phyloP scores from a whole-genome alignment of 129 eudicot species.

The Oenanthe sinensis region DNA sequence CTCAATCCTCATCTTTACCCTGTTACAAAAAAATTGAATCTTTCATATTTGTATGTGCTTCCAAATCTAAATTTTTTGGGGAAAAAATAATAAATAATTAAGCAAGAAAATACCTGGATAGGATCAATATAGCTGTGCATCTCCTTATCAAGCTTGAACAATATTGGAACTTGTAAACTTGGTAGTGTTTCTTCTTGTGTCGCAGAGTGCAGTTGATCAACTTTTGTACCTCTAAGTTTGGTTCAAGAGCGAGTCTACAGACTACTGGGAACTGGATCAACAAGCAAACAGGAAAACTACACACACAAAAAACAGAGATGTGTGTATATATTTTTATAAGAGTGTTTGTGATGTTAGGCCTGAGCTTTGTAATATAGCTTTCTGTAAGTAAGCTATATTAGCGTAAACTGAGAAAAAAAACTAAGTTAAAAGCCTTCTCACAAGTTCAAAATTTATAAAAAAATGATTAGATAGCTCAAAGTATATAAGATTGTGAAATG shows the following conservation, averaged over 20 bases:
- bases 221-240: not conserved
- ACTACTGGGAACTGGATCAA: not conserved
- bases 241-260: not conserved
- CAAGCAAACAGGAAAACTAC: not conserved
- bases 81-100: not conserved
- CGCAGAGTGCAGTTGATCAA: not conserved
- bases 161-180: slow-evolving; percentile 41
- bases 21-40: slow-evolving; percentile 11
- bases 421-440: too few relatives aligned
- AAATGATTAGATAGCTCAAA: too few relatives aligned
- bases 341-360: too few relatives aligned
- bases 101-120: slow-evolving; percentile 29
- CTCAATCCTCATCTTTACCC: slow-evolving; percentile 51
- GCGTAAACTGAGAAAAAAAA: too few relatives aligned
- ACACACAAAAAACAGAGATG: too few relatives aligned
- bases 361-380: too few relatives aligned
- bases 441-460: too few relatives aligned
- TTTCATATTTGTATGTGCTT: not conserved
- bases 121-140: slow-evolving; percentile 22
- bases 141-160: slow-evolving; percentile 30
- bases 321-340: too few relatives aligned
- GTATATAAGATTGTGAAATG: too few relatives aligned
- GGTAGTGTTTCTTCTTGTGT: slow-evolving; percentile 32
- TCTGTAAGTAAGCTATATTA: too few relatives aligned
- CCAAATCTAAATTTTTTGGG: not conserved